Percentiles rank a stretch among this genome's conserved stretches.
phyloP scores from a whole-genome alignment of 2,329 filamentous ascomycete genomes.

The Fusarium liriodendri region DNA sequence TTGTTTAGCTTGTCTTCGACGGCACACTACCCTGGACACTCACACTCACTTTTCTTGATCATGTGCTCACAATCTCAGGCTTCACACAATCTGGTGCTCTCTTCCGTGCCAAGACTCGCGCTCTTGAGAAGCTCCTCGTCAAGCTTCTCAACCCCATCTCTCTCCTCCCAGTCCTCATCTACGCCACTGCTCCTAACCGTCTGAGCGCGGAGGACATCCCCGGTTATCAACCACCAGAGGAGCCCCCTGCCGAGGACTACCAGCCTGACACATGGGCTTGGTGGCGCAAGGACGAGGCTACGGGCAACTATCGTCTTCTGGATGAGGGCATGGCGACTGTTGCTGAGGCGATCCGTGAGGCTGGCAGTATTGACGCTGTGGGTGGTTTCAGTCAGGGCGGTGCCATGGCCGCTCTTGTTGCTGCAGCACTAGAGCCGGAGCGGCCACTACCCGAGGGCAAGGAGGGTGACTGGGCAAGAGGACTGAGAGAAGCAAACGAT shows the following conservation, averaged over 20 bases:
- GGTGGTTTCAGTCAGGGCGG: slow-evolving; percentile 88
- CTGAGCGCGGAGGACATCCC: slow-evolving; percentile 76
- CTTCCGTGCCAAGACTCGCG: slow-evolving; percentile 90
- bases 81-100: slow-evolving; percentile 90
- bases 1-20: not conserved
- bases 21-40: not conserved
- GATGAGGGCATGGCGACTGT: slow-evolving; percentile 74
- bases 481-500: slow-evolving; percentile 62
- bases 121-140: slow-evolving; percentile 81
- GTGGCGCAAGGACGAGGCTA: slow-evolving; percentile 78
- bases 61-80: slow-evolving; percentile 58
- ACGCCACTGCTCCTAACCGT: slow-evolving; percentile 75
- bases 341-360: slow-evolving; percentile 69
- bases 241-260: slow-evolving; percentile 58
- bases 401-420: slow-evolving; percentile 77
- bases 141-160: slow-evolving; percentile 76
- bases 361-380: slow-evolving; percentile 80
- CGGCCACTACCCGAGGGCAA: slow-evolving; percentile 43
- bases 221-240: slow-evolving; percentile 66
- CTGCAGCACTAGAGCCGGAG: slow-evolving; percentile 73
- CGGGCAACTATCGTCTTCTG: slow-evolving; percentile 73
- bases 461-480: slow-evolving; percentile 55
- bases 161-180: slow-evolving; percentile 67
- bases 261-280: slow-evolving; percentile 81
- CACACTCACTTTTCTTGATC: slow-evolving; percentile 1